phyloP scores from a whole-genome alignment of 495 filamentous ascomycete species.

The Paragyromitra xinjiangensis region DNA sequence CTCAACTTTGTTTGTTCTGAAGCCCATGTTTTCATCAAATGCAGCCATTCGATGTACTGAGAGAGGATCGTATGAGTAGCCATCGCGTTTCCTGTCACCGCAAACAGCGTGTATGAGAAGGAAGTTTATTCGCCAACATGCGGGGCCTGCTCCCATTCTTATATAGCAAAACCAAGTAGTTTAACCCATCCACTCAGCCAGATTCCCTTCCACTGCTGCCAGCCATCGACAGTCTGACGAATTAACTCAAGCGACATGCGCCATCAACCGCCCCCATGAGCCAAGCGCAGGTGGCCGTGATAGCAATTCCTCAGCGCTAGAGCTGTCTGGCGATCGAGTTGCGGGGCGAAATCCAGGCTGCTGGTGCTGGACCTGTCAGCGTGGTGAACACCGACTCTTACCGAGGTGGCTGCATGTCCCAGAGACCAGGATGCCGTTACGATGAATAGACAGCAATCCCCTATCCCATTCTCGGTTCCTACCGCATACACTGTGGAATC shows the following conservation, averaged over 20 bases:
- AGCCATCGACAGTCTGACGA: background rate
- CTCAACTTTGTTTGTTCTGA: conserved; percentile 10
- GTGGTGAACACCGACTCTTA: background rate
- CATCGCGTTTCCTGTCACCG: background rate
- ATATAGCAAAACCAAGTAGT: background rate
- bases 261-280: conserved; percentile 5
- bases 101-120: background rate
- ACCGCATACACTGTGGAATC: background rate
- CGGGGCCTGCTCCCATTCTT: conserved; percentile 14
- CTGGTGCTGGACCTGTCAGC: background rate
- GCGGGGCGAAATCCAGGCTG: conserved; percentile 14
- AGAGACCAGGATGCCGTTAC: background rate
- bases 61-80: conserved; percentile 14
- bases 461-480: conserved; percentile 15
- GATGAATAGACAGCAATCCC: too few relatives aligned
- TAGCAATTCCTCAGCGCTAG: background rate
- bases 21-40: conserved; percentile 10
- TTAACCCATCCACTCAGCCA: too few relatives aligned
- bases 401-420: conserved; percentile 13
- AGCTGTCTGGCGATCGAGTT: conserved; percentile 5
- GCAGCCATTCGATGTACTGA: conserved; percentile 18
- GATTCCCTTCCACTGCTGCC: too few relatives aligned
- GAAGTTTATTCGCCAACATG: background rate
- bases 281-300: conserved; percentile 12
- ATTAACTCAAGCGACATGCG: conserved; percentile 15